Conservation (phyloP, 2,329 filamentous ascomycete species). For the Sporothrix curviconia region DNA sequence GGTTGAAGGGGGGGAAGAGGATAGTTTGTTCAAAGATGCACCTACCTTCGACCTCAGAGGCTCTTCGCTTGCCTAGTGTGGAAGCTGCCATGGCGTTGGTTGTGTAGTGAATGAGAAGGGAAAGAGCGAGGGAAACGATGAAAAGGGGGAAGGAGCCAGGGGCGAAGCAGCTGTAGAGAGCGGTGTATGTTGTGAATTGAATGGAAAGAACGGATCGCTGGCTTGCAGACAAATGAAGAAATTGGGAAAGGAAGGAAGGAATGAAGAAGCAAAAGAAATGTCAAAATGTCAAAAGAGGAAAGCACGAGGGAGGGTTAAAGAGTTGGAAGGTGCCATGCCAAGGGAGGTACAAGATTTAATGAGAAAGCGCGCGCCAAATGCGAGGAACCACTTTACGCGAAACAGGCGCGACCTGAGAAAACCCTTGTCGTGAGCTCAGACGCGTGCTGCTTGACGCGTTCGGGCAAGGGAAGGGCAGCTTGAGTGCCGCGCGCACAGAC, state of each 20-base stretch:
- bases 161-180: not conserved
- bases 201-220: not conserved
- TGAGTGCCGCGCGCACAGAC: not conserved
- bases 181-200: not conserved
- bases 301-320: not conserved
- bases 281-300: not conserved
- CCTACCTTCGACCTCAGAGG: constrained; percentile 12
- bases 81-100: constrained; percentile 10
- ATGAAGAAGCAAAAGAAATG: not conserved
- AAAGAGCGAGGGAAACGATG: not conserved
- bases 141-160: constrained; percentile 4
- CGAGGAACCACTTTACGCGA: constrained; percentile 17
- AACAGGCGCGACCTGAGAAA: not conserved
- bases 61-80: constrained; percentile 16
- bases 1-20: too few species aligned
- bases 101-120: not conserved
- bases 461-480: not conserved
- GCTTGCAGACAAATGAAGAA: not conserved
- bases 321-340: not conserved
- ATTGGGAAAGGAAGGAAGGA: not conserved
- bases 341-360: constrained; percentile 12
- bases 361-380: constrained; percentile 10
- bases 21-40: not conserved
- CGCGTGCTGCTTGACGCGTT: constrained; percentile 7
- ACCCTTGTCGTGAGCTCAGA: not conserved